Evolutionary conservation across 179 eudicot genomes (phyloP).

Genomic region (Beta macrorhiza): DNA sequence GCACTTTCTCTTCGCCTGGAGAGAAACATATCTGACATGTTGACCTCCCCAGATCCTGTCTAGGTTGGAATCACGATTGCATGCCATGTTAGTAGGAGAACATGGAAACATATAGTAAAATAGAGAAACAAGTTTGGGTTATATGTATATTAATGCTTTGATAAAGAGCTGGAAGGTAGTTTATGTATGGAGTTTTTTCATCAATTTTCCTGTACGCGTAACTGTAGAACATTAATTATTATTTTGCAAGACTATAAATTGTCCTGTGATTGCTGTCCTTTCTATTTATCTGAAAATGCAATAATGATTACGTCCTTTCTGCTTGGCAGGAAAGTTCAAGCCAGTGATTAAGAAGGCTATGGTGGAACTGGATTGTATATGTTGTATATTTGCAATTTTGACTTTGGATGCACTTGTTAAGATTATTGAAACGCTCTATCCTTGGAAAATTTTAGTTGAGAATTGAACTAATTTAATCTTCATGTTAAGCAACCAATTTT

Average conservation of each 20-base stretch:
- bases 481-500: too few species aligned
- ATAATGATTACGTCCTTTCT: not conserved
- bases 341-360: constrained; percentile 99
- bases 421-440: too few species aligned
- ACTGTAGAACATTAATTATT: too few species aligned
- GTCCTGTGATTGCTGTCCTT: not conserved
- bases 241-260: not conserved
- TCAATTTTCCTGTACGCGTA: not conserved
- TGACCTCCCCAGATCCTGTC: not conserved
- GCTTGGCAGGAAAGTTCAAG: constrained; percentile 83
- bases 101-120: too few species aligned
- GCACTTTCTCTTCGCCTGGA: too few species aligned
- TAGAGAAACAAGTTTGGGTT: too few species aligned
- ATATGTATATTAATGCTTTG: too few species aligned
- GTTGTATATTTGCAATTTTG: not conserved
- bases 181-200: too few species aligned
- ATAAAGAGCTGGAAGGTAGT: too few species aligned
- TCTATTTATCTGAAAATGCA: too few species aligned
- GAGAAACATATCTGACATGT: not conserved
- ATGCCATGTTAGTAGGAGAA: too few species aligned
- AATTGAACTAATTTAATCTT: not conserved
- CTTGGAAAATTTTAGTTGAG: not conserved
- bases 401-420: too few species aligned
- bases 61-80: not conserved
- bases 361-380: constrained; percentile 87